A percentile compares a stretch with the other conserved stretches of the same genome.
phyloP scores from a whole-genome alignment of 768 basidiomycete genomes.

The Pholiota molesta region DNA sequence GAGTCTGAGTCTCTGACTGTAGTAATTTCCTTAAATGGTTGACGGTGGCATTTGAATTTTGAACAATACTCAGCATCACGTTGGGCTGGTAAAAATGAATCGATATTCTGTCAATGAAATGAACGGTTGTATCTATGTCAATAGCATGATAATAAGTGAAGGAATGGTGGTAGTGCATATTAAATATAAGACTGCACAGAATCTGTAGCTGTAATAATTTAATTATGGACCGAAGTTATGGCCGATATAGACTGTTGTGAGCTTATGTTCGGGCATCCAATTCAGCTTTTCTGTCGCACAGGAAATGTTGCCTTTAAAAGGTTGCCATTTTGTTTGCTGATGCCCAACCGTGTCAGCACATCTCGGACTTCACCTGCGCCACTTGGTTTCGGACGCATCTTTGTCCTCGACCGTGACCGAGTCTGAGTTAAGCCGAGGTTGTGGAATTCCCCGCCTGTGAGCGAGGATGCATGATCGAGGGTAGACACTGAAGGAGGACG shows the following conservation, averaged over 20 bases:
- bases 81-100: too few species aligned
- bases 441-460: conserved; percentile 36
- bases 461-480: conserved; percentile 66
- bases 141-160: background rate
- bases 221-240: background rate
- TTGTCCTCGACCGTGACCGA: conserved; percentile 53
- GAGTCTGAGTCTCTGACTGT: too few species aligned
- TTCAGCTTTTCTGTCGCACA: conserved; percentile 7
- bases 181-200: background rate
- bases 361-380: conserved; percentile 77
- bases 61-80: too few species aligned
- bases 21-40: too few species aligned
- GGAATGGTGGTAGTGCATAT: background rate
- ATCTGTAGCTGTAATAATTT: background rate
- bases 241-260: background rate
- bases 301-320: conserved; percentile 63
- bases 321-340: conserved; percentile 69
- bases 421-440: conserved; percentile 48
- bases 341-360: conserved; percentile 80
- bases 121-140: background rate
- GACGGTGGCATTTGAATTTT: too few species aligned
- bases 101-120: background rate
- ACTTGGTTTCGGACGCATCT: conserved; percentile 50
- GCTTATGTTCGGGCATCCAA: background rate
- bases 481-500: conserved; percentile 78